Conservation (phyloP, 768 basidiomycete genomes). For the Lanmaoa rubissima region DNA sequence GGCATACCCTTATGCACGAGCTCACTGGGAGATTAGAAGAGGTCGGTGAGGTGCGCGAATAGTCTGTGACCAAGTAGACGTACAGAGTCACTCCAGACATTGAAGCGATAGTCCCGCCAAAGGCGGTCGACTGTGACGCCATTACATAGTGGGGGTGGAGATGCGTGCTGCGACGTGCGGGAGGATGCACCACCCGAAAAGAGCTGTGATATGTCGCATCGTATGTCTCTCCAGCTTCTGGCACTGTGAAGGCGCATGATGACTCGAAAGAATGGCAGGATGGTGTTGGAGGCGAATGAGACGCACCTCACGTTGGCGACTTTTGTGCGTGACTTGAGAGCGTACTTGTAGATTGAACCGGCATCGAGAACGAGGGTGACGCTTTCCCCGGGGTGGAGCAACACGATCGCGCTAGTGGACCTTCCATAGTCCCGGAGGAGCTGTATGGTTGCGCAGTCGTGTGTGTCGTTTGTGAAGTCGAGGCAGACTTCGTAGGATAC, state of each 20-base stretch:
- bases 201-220: constrained; percentile 59
- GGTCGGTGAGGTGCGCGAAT: constrained; percentile 2
- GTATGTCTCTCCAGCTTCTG: constrained; percentile 62
- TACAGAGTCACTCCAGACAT: constrained; percentile 56
- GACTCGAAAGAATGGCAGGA: constrained; percentile 1
- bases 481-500: constrained; percentile 60
- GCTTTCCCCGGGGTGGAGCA: constrained; percentile 61
- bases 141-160: constrained; percentile 38
- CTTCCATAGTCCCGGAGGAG: constrained; percentile 63
- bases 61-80: neutral
- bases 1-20: constrained; percentile 23
- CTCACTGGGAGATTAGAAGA: constrained; percentile 20
- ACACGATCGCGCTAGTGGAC: constrained; percentile 48
- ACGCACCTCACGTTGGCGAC: constrained; percentile 70
- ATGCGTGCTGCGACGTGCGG: constrained; percentile 33
- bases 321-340: constrained; percentile 60
- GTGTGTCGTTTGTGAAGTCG: constrained; percentile 69
- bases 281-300: constrained; percentile 2
- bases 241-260: constrained; percentile 41
- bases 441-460: constrained; percentile 61
- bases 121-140: constrained; percentile 64
- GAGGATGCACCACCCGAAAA: constrained; percentile 42
- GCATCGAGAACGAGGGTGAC: constrained; percentile 69
- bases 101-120: constrained; percentile 67
- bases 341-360: constrained; percentile 66